Conservation (phyloP, 2,329 filamentous ascomycete species). For the Podosphaera fusca region DNA sequence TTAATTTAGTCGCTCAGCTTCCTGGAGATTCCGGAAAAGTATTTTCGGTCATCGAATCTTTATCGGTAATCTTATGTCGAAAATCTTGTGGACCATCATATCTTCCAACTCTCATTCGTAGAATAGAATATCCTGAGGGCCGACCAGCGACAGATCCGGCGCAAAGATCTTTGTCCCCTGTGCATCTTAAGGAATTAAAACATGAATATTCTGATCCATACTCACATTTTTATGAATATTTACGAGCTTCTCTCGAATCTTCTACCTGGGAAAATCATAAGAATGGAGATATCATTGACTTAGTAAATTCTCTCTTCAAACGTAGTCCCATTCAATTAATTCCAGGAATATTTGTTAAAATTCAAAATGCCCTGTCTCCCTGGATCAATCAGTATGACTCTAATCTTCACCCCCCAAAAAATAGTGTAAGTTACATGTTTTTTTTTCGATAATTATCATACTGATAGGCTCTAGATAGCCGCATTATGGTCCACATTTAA, state of each 20-base stretch:
- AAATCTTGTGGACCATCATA: conserved; percentile 14
- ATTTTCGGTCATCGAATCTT: conserved; percentile 44
- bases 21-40: conserved; percentile 44
- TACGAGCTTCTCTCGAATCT: conserved; percentile 26
- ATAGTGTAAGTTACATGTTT: conserved; percentile 21
- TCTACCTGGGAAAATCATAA: conserved; percentile 23
- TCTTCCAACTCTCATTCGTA: conserved; percentile 9
- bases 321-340: conserved; percentile 22
- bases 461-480: conserved; percentile 19
- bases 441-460: neutral
- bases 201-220: conserved; percentile 34
- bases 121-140: conserved; percentile 32
- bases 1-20: conserved; percentile 33
- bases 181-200: conserved; percentile 10
- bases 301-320: conserved; percentile 18
- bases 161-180: conserved; percentile 21
- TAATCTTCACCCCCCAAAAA: conserved; percentile 20
- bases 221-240: conserved; percentile 38
- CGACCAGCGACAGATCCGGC: conserved; percentile 40
- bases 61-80: conserved; percentile 31
- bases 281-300: conserved; percentile 29
- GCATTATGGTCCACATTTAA: conserved; percentile 28
- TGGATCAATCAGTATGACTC: conserved; percentile 37
- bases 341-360: conserved; percentile 29
- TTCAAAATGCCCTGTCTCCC: conserved; percentile 35